phyloP scores from a whole-genome alignment of 2,329 filamentous ascomycete species.

The Venturiaceae sp. region DNA sequence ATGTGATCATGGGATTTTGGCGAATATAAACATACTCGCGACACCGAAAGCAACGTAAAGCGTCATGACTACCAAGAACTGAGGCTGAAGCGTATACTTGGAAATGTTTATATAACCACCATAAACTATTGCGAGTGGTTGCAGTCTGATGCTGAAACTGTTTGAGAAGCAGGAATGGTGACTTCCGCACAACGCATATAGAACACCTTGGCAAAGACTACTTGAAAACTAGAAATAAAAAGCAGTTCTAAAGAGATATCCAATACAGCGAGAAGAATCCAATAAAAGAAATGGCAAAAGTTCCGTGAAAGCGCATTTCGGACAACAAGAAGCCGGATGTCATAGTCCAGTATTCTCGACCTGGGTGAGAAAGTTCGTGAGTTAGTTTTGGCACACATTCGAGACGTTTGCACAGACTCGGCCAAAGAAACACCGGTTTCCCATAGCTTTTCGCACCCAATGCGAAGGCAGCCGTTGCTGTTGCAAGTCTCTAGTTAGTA shows the following conservation, averaged over 20 bases:
- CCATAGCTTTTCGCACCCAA: neutral
- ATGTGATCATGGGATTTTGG: neutral
- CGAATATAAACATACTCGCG: neutral
- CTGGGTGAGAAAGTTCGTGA: too few relatives aligned
- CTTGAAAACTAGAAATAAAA: neutral
- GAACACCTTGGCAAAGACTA: neutral
- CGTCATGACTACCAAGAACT: neutral
- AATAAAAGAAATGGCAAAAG: neutral
- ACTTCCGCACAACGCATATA: neutral
- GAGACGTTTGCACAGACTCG: neutral
- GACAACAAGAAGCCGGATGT: neutral
- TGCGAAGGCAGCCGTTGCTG: neutral
- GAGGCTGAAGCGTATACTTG: neutral
- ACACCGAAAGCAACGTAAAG: neutral
- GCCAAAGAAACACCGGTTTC: neutral
- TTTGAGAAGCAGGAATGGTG: neutral
- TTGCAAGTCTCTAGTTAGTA: too few relatives aligned
- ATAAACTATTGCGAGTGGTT: neutral
- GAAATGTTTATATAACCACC: neutral
- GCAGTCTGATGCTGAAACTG: neutral
- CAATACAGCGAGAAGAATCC: neutral
- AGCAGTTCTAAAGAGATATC: neutral
- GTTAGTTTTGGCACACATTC: too few relatives aligned
- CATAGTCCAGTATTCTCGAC: neutral
- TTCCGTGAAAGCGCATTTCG: too few relatives aligned